phyloP scores from a whole-genome alignment of 192 early-diverging fungal genomes.

The Umbelopsis sp. region DNA sequence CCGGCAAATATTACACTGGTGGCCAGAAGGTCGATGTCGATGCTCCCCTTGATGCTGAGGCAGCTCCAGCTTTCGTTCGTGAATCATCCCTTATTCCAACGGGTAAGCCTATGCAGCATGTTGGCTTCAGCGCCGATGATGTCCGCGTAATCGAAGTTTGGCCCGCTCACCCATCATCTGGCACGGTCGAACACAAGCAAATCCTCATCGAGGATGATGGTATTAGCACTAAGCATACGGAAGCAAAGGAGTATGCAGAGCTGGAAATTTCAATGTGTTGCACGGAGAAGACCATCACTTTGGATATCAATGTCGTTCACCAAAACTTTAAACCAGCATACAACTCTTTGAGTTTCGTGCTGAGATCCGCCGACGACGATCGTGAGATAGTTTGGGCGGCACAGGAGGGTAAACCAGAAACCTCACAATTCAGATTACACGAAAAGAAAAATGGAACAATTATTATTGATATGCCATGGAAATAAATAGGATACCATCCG shows the following conservation, averaged over 20 bases:
- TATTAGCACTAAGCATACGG: conserved; percentile 35
- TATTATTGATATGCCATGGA: neutral
- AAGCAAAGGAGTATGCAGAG: conserved; percentile 34
- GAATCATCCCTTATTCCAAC: conserved; percentile 45
- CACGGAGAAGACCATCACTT: conserved; percentile 22
- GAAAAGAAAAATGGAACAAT: neutral
- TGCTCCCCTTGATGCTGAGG: conserved; percentile 42
- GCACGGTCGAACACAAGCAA: conserved; percentile 14
- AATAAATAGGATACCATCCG: neutral
- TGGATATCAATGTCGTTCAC: conserved; percentile 33
- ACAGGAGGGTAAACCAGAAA: neutral
- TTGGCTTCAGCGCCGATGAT: conserved; percentile 39
- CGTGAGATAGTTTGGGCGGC: conserved; percentile 2
- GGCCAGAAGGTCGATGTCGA: conserved; percentile 32
- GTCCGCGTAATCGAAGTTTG: conserved; percentile 46
- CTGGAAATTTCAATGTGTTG: conserved; percentile 38
- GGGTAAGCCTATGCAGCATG: conserved; percentile 41
- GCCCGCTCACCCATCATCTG: conserved; percentile 29
- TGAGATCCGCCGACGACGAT: conserved; percentile 11
- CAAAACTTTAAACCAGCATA: conserved; percentile 37
- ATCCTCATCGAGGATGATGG: conserved; percentile 54
- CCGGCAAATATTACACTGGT: conserved; percentile 41
- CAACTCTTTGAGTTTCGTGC: conserved; percentile 39
- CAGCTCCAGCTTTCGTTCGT: conserved; percentile 43
- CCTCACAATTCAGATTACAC: neutral